These are phyloP conservation scores for Lipomyces starkeyi DNA, from an alignment of 805 yeast genomes.

Conservation along the genomic window DNA sequence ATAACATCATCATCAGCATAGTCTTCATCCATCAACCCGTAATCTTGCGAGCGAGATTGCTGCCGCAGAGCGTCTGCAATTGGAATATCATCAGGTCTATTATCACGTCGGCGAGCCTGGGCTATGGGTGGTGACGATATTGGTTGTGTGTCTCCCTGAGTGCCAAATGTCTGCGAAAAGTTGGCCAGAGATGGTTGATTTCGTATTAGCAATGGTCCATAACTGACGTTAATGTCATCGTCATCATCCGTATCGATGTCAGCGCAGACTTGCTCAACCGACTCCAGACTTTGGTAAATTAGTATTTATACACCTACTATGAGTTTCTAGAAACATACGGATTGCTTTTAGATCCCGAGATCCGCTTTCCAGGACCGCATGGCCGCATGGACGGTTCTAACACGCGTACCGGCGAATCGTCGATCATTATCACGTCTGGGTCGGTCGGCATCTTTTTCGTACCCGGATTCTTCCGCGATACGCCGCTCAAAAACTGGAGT, in stretches of 20 bases:
- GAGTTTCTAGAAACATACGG: neutral
- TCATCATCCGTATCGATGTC: neutral
- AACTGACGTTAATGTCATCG: neutral
- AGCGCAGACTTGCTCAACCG: neutral
- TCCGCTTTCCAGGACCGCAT: neutral
- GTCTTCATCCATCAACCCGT: neutral
- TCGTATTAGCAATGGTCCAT: neutral
- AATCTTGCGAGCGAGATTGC: neutral
- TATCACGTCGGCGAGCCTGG: neutral
- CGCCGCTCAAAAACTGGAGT: neutral
- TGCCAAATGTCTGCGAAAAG: neutral
- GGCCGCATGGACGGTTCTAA: neutral
- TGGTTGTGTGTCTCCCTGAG: neutral
- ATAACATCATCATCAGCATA: too few species aligned
- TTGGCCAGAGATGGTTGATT: neutral
- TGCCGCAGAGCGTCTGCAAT: neutral
- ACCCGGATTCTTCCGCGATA: neutral
- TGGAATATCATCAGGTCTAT: neutral
- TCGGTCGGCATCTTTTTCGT: neutral
- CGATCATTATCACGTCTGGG: slow-evolving; percentile 12
- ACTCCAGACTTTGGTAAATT: neutral
- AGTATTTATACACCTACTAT: neutral
- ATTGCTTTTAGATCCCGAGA: neutral
- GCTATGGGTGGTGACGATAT: neutral
- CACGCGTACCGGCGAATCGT: slow-evolving; percentile 16